A percentile compares a stretch with the other conserved stretches of the same genome.
Evolutionary conservation across 1,139 yeast species (phyloP).

Genomic region (Arxiozyma bovina): DNA sequence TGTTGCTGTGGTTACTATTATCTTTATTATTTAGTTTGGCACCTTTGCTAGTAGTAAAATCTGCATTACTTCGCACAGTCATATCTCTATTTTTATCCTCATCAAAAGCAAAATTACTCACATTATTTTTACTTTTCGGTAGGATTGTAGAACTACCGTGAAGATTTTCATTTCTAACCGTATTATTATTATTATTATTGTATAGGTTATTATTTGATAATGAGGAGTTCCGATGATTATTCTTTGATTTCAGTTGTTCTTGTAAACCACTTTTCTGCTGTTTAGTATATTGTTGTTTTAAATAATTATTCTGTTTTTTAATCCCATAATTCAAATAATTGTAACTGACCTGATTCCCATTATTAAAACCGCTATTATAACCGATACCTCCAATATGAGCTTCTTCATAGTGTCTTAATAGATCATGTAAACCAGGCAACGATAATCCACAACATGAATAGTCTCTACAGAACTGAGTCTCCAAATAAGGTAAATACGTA

Average conservation of each 20-base stretch:
- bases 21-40: constrained; percentile 5
- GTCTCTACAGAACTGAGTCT: constrained; percentile 93
- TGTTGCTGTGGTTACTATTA: background rate
- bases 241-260: constrained; percentile 11
- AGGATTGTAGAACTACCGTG: background rate
- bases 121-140: background rate
- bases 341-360: constrained; percentile 10
- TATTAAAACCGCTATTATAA: constrained; percentile 6
- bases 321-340: constrained; percentile 9
- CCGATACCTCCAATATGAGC: constrained; percentile 51
- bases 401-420: constrained; percentile 90
- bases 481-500: constrained; percentile 80
- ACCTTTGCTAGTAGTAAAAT: constrained; percentile 1
- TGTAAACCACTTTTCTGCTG: constrained; percentile 19
- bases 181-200: background rate
- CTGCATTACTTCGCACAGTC: constrained; percentile 5
- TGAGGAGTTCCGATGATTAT: background rate
- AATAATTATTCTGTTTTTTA: constrained; percentile 4
- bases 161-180: background rate
- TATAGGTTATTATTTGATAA: background rate
- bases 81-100: constrained; percentile 1
- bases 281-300: constrained; percentile 3
- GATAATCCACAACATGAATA: constrained; percentile 92
- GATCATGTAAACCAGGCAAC: constrained; percentile 86
- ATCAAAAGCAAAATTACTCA: constrained; percentile 5